A percentile compares a stretch with the other conserved stretches of the same genome.
Evolutionary conservation across 1,284 basidiomycete species (phyloP).

Genomic region (Sanguinoderma infundibulare): DNA sequence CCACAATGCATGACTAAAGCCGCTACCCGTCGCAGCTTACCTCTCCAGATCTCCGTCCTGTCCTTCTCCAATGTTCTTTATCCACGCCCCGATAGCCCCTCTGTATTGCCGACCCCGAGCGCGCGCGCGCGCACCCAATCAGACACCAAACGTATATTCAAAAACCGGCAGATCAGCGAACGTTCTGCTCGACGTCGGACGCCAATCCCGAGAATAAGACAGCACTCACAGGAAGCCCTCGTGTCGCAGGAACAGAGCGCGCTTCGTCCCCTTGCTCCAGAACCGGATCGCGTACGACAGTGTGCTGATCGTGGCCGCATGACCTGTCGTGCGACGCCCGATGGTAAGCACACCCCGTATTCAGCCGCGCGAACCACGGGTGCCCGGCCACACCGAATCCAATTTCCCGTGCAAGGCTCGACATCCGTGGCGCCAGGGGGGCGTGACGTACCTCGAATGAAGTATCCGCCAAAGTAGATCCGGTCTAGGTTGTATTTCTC

Average conservation of each 20-base stretch:
- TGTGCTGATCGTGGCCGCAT: constrained; percentile 96
- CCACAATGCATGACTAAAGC: constrained; percentile 4
- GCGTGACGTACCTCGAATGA: constrained; percentile 86
- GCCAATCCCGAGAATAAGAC: constrained; percentile 5
- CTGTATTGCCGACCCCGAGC: constrained; percentile 42
- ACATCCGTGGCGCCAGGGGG: constrained; percentile 9
- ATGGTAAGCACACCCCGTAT: background rate
- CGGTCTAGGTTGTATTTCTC: constrained; percentile 97
- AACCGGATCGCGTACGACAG: constrained; percentile 99
- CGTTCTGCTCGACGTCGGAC: background rate
- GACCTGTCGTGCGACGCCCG: constrained; percentile 58
- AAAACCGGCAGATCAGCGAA: constrained; percentile 7
- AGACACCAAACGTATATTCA: constrained; percentile 1
- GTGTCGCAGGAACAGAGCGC: constrained; percentile 95
- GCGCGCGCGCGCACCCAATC: background rate
- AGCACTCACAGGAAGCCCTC: constrained; percentile 93
- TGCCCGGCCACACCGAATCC: background rate
- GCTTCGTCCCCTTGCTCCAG: constrained; percentile 98
- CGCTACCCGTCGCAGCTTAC: background rate
- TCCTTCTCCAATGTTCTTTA: constrained; percentile 78
- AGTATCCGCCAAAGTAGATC: constrained; percentile 99
- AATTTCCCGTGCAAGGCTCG: background rate
- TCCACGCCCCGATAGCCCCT: constrained; percentile 93
- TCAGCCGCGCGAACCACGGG: background rate
- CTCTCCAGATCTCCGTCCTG: constrained; percentile 8